Evolutionary conservation across 768 basidiomycete genomes (phyloP).

Genomic region (Exsudoporus frostii): DNA sequence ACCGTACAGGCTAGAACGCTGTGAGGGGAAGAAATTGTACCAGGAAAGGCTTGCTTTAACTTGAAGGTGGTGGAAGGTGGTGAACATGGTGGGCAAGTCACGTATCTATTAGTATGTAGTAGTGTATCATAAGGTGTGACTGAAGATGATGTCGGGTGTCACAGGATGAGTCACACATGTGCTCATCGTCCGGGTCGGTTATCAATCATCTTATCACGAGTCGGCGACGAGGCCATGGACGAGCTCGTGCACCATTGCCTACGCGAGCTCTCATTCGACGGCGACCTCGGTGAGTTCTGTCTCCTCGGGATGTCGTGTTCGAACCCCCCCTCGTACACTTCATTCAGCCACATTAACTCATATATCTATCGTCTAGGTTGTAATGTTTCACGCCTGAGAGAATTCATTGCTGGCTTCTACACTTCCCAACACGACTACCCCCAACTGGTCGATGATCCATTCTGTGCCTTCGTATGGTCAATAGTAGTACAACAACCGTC

Average conservation of each 20-base stretch:
- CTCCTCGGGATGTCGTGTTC: constrained; percentile 35
- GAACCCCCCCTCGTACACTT: constrained; percentile 38
- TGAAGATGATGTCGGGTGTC: background rate
- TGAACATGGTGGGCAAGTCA: background rate
- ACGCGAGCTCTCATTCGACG: constrained; percentile 86
- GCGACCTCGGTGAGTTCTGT: constrained; percentile 72
- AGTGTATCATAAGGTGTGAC: background rate
- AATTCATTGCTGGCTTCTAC: constrained; percentile 71
- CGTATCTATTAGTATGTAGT: too few relatives aligned
- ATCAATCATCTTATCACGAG: background rate
- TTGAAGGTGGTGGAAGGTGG: too few relatives aligned
- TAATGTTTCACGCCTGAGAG: constrained; percentile 63
- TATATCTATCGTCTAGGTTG: constrained; percentile 51
- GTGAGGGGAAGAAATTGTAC: background rate
- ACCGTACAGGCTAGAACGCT: background rate
- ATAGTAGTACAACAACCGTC: constrained; percentile 72
- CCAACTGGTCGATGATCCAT: constrained; percentile 71
- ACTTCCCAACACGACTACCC: constrained; percentile 32
- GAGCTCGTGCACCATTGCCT: constrained; percentile 82
- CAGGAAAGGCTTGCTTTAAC: background rate
- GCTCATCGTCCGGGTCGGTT: background rate
- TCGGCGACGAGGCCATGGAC: constrained; percentile 53
- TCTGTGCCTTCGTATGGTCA: constrained; percentile 80
- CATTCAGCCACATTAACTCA: constrained; percentile 17
- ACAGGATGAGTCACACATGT: background rate